Evolutionary conservation across 2,329 filamentous ascomycete genomes (phyloP).

Genomic region (Phyllosticta ampelicida): DNA sequence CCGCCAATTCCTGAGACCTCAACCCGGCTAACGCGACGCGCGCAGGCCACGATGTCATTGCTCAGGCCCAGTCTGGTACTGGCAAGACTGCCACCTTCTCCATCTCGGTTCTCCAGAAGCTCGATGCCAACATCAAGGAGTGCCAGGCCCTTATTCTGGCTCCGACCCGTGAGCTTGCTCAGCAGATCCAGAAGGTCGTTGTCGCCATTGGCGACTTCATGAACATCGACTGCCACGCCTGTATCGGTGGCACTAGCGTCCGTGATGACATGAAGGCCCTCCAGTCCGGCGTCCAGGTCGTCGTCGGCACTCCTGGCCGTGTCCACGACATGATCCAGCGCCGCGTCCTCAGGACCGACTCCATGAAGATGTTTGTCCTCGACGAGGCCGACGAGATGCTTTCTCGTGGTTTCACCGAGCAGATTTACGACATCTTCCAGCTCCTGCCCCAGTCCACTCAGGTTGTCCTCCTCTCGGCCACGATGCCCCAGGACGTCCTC

Average conservation of each 20-base stretch:
- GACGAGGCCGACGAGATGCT: constrained; percentile 99
- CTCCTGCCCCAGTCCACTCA: constrained; percentile 95
- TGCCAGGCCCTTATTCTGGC: constrained; percentile 98
- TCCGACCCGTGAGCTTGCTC: constrained; percentile 94
- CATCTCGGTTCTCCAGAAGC: constrained; percentile 97
- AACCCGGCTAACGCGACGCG: constrained; percentile 12
- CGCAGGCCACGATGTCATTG: constrained; percentile 89
- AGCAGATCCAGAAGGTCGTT: constrained; percentile 99
- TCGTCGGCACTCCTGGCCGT: constrained; percentile 96
- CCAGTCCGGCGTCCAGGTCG: constrained; percentile 89
- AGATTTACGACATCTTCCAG: constrained; percentile 99
- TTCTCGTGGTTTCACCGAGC: constrained; percentile 98
- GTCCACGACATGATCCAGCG: constrained; percentile 99
- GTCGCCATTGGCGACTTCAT: constrained; percentile 99
- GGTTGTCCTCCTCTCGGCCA: constrained; percentile 95
- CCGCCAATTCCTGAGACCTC: neutral
- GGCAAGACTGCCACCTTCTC: constrained; percentile 99
- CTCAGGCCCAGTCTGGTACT: constrained; percentile 98
- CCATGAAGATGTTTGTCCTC: constrained; percentile 99
- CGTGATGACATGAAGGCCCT: constrained; percentile 98
- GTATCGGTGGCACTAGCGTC: constrained; percentile 96
- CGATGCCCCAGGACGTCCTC: constrained; percentile 97
- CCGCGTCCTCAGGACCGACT: constrained; percentile 89
- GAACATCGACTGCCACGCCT: constrained; percentile 98
- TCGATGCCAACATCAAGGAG: constrained; percentile 87